Conservation (phyloP, 345 rosid species). For the Rubroshorea leprosula region DNA sequence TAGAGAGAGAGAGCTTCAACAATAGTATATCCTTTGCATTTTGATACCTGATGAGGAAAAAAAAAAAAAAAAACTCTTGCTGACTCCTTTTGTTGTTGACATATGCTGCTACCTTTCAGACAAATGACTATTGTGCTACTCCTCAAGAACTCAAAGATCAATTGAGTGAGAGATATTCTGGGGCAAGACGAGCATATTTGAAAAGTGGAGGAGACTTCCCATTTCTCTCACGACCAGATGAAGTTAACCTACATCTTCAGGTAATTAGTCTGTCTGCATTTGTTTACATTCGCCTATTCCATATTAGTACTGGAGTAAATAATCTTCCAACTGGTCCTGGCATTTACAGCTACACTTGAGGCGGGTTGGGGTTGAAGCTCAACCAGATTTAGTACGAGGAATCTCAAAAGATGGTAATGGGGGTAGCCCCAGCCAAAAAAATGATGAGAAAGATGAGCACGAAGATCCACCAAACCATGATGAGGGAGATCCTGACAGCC, state of each 20-base stretch:
- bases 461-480: conserved; percentile 35
- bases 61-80: conserved; percentile 4
- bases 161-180: conserved; percentile 83
- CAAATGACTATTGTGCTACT: conserved; percentile 85
- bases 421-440: conserved; percentile 48
- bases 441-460: conserved; percentile 36
- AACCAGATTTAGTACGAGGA: conserved; percentile 57
- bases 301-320: background rate
- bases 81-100: conserved; percentile 17
- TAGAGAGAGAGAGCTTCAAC: too few relatives aligned
- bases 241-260: conserved; percentile 97
- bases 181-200: conserved; percentile 77
- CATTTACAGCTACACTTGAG: conserved; percentile 69
- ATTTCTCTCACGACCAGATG: conserved; percentile 93
- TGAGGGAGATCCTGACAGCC: conserved; percentile 30
- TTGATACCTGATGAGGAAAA: too few relatives aligned
- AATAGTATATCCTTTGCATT: too few relatives aligned
- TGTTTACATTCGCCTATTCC: background rate
- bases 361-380: conserved; percentile 84
- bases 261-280: conserved; percentile 23
- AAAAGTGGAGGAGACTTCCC: conserved; percentile 97
- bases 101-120: conserved; percentile 35
- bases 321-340: conserved; percentile 4
- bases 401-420: conserved; percentile 48
- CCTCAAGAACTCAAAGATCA: conserved; percentile 89